Base-by-base conservation (phyloP, 2,329 filamentous ascomycete species). In the Microdochium nivale region DNA sequence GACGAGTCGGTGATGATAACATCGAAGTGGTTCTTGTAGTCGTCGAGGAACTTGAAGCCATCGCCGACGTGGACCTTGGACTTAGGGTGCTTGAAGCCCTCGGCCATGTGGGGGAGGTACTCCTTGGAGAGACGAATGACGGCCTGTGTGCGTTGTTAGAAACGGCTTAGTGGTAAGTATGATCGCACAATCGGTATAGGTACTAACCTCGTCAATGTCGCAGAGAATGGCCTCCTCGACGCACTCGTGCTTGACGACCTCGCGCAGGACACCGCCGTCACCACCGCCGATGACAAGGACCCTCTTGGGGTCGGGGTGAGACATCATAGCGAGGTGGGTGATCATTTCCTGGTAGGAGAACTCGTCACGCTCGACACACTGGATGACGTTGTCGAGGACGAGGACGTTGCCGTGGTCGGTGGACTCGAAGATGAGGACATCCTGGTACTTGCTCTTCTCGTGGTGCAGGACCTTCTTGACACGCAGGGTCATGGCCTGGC, bases 281-380 rank as follows among this genome's bases (percentile, higher is more conserved):
- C 94, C 94, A 65, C 94, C 94, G 59, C 94, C 94, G 66, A 99
- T 97, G 70, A 99, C 94, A 53, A 99, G 85, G 51, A 99, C 94
- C 75, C 91, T 95, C 84, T 97, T 94, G 67, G 94, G 94, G 79
- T 95, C 85, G 62, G 94, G 94, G 83, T 99, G 94, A 51, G 92
- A 90, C 83, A 95, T 94, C 87, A 99, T 90, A 74, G 90, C 94
- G 61, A 99, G 81, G 76, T 99, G 90, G 62, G 92, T 91, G 74
- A 99, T 99, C 94, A 99, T 99, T 83, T 99, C 94, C 80, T 99
- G 94, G 84, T 96, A 96, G 64, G 91, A 90, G 80, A 97, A 99
- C 79, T 99, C 94, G 69, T 99, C 90, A 60, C 92, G 86, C 83
- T 99, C 94, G 62, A 94, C 97, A 82, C 86, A 90, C 77, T 99